Conservation (phyloP, 2,329 filamentous ascomycete species). For the Fusarium euwallaceae region DNA sequence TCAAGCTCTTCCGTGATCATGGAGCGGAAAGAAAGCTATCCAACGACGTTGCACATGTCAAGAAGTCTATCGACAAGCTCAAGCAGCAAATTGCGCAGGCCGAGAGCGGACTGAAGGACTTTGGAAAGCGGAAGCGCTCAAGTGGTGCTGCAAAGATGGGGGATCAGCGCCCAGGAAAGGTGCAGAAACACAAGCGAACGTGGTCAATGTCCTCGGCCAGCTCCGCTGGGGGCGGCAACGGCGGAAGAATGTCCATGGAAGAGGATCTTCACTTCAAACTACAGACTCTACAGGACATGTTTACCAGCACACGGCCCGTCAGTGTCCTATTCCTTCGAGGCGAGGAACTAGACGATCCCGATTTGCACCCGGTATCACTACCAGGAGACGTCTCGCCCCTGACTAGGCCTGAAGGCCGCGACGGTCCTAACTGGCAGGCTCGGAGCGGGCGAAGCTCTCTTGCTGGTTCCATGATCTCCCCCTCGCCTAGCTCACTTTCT, state of each 20-base stretch:
- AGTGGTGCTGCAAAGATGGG: conserved; percentile 62
- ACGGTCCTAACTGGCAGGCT: conserved; percentile 63
- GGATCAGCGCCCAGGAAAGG: conserved; percentile 79
- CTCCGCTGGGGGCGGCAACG: conserved; percentile 62
- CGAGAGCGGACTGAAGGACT: conserved; percentile 76
- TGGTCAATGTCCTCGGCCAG: conserved; percentile 93
- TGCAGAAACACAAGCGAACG: conserved; percentile 90
- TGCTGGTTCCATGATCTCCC: conserved; percentile 73
- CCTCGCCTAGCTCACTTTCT: conserved; percentile 75
- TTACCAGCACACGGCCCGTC: conserved; percentile 83
- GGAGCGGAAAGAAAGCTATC: conserved; percentile 95
- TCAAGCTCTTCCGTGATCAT: conserved; percentile 96
- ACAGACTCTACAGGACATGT: conserved; percentile 87
- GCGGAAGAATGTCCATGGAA: conserved; percentile 66
- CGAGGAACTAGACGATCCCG: conserved; percentile 83
- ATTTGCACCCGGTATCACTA: conserved; percentile 81
- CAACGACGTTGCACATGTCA: conserved; percentile 94
- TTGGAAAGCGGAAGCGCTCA: conserved; percentile 73
- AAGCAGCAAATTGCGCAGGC: conserved; percentile 92
- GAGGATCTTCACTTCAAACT: conserved; percentile 86
- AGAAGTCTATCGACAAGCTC: conserved; percentile 95
- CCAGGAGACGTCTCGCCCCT: conserved; percentile 76
- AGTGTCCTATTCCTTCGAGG: conserved; percentile 84
- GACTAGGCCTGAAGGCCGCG: conserved; percentile 63
- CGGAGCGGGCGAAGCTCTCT: conserved; percentile 70